These are phyloP conservation scores for Penicillium antarcticum DNA, from an alignment of 495 filamentous ascomycete genomes.

Conservation along the genomic window DNA sequence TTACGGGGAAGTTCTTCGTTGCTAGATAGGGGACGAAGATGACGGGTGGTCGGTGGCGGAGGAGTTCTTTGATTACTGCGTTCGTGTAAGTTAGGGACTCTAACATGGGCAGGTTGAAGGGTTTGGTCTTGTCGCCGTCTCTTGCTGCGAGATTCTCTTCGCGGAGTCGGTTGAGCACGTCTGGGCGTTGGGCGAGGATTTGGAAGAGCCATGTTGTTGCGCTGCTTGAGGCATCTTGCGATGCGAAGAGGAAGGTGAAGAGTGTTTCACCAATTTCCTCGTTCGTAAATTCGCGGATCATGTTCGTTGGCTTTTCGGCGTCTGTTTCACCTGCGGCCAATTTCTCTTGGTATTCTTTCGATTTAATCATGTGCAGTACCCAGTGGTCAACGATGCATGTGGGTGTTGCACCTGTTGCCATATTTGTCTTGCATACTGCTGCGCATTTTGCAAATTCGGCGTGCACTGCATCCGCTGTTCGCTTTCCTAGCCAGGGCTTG, in stretches of 20 bases:
- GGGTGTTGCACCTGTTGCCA: slow-evolving; percentile 75
- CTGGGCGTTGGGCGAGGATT: slow-evolving; percentile 81
- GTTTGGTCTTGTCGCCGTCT: slow-evolving; percentile 64
- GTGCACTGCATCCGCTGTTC: slow-evolving; percentile 79
- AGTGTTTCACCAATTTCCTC: slow-evolving; percentile 88
- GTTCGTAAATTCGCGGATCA: slow-evolving; percentile 81
- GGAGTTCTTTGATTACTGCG: slow-evolving; percentile 84
- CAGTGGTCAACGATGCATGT: slow-evolving; percentile 90
- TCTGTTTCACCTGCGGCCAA: slow-evolving; percentile 62
- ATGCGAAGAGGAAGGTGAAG: slow-evolving; percentile 95
- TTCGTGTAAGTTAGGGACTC: slow-evolving; percentile 84
- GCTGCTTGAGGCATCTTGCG: slow-evolving; percentile 89
- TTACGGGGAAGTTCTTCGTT: slow-evolving; percentile 87
- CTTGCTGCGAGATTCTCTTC: slow-evolving; percentile 77
- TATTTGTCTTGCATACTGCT: slow-evolving; percentile 79
- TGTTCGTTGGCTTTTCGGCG: slow-evolving; percentile 67
- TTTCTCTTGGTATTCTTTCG: slow-evolving; percentile 62
- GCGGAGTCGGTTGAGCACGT: slow-evolving; percentile 75
- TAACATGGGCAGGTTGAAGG: slow-evolving; percentile 73
- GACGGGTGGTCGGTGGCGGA: slow-evolving; percentile 89
- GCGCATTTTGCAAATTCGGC: slow-evolving; percentile 83
- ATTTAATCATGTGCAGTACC: slow-evolving; percentile 81
- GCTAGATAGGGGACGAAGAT: slow-evolving; percentile 93
- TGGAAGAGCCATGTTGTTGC: slow-evolving; percentile 92
- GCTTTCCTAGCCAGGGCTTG: slow-evolving; percentile 89